Conservation (phyloP, 805 yeast genomes). For the Cyberlindnera americana region DNA sequence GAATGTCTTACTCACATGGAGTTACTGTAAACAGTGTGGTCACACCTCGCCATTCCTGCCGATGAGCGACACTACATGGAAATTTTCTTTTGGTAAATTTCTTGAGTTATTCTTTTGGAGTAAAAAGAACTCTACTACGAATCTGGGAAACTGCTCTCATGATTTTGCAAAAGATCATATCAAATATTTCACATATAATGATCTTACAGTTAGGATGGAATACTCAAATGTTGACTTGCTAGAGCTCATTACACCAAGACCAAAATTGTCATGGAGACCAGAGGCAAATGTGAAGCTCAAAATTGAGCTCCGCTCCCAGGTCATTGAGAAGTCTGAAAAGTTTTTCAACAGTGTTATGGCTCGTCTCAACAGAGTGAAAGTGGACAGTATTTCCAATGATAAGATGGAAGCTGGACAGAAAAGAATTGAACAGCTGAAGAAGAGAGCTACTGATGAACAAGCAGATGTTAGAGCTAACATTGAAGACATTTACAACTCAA, state of each 20-base stretch:
- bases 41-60: conserved; percentile 71
- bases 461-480: conserved; percentile 41
- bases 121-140: conserved; percentile 47
- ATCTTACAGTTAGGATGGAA: conserved; percentile 74
- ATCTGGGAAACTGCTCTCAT: conserved; percentile 68
- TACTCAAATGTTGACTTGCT: conserved; percentile 71
- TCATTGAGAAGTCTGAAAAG: conserved; percentile 46
- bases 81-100: conserved; percentile 89
- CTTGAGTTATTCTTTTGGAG: conserved; percentile 84
- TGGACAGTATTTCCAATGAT: conserved; percentile 67
- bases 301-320: conserved; percentile 52
- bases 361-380: conserved; percentile 71
- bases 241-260: conserved; percentile 74
- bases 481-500: conserved; percentile 47
- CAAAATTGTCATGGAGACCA: conserved; percentile 68
- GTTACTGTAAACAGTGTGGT: conserved; percentile 78
- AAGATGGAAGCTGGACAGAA: conserved; percentile 65
- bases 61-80: conserved; percentile 86
- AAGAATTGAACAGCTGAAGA: conserved; percentile 55
- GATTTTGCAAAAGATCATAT: conserved; percentile 79
- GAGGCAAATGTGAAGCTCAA: conserved; percentile 66
- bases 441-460: conserved; percentile 49
- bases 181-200: conserved; percentile 79
- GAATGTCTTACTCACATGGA: conserved; percentile 83
- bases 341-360: conserved; percentile 74